Conservation (phyloP, 805 yeast species). For the Wickerhamiella brachini region DNA sequence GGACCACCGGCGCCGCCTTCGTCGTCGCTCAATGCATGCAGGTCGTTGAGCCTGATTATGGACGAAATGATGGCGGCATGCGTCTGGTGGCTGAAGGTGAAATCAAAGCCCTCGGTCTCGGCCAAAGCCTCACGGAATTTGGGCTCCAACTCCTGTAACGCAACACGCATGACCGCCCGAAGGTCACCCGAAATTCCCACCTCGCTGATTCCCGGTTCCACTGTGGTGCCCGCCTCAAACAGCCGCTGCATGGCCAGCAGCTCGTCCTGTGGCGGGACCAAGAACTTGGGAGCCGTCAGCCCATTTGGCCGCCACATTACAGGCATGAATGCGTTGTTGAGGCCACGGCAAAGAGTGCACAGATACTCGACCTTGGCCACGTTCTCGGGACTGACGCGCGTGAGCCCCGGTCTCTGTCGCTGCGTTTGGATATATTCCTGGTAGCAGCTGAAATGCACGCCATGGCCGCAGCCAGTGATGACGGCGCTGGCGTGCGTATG, state of each 20-base stretch:
- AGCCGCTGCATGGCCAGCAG: background rate
- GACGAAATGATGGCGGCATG: conserved; percentile 1
- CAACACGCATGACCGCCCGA: background rate
- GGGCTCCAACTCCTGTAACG: background rate
- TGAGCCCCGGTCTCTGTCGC: conserved; percentile 28
- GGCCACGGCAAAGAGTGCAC: conserved; percentile 84
- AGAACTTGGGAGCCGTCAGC: conserved; percentile 21
- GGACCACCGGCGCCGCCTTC: background rate
- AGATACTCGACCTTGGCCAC: conserved; percentile 56
- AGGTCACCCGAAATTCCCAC: too few relatives aligned
- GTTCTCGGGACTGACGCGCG: conserved; percentile 71
- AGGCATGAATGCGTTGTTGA: conserved; percentile 76
- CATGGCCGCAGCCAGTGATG: conserved; percentile 80
- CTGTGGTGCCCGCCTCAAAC: background rate
- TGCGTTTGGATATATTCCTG: conserved; percentile 37
- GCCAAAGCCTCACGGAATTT: background rate
- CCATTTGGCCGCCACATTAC: conserved; percentile 42
- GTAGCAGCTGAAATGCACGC: conserved; percentile 76
- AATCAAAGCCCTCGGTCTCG: background rate
- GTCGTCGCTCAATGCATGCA: background rate
- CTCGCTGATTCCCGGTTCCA: too few relatives aligned
- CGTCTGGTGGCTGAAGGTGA: background rate
- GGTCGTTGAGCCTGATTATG: background rate
- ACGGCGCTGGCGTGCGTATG: conserved; percentile 22
- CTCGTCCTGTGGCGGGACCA: conserved; percentile 31